phyloP scores from a whole-genome alignment of 106 monocot species.

The Dendrobium catenatum region DNA sequence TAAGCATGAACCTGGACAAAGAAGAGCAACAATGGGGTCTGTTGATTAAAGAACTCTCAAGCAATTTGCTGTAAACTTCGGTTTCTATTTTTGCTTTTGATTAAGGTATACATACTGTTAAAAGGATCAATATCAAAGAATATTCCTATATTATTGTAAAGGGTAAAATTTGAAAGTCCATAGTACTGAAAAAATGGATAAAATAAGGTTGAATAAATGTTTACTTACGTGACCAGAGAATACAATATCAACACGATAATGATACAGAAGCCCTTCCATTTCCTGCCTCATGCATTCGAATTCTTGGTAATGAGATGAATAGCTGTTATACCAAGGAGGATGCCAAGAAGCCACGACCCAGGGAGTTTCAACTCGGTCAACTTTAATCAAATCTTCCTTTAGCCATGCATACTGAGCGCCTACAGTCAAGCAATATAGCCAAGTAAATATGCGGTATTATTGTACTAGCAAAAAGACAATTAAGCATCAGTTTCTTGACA shows the following conservation, averaged over 20 bases:
- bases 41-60: no score
- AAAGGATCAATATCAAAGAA: background rate
- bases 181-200: background rate
- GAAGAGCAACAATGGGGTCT: background rate
- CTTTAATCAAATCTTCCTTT: constrained; percentile 34
- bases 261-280: constrained; percentile 80
- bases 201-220: background rate
- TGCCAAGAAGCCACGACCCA: constrained; percentile 95
- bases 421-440: constrained; percentile 10
- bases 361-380: constrained; percentile 55
- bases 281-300: constrained; percentile 88
- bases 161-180: background rate
- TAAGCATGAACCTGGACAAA: constrained; percentile 76
- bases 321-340: constrained; percentile 91
- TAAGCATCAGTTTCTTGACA: background rate
- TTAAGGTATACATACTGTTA: no score
- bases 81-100: no score
- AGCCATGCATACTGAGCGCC: constrained; percentile 84
- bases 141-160: background rate
- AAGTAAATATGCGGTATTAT: background rate
- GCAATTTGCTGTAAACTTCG: background rate
- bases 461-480: background rate
- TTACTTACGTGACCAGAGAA: constrained; percentile 81
- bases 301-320: constrained; percentile 87
- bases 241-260: constrained; percentile 67